Conservation (phyloP, 805 yeast species). For the Ogataea ganodermae region DNA sequence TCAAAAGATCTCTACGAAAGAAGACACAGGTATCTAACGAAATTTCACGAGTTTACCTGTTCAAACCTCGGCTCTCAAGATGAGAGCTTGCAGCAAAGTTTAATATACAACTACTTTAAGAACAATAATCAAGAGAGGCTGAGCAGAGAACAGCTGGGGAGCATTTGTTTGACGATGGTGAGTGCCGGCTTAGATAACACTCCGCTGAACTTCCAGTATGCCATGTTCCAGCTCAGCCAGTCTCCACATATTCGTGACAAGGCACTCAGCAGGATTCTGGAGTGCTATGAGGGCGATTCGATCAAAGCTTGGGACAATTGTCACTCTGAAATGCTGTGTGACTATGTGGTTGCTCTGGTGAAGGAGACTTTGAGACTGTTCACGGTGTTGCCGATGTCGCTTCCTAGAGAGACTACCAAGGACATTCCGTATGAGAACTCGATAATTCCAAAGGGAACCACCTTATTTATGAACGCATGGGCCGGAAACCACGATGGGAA, state of each 20-base stretch:
- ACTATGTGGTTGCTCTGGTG: constrained; percentile 56
- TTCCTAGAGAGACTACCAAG: constrained; percentile 63
- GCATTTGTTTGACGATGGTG: constrained; percentile 72
- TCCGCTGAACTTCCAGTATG: constrained; percentile 60
- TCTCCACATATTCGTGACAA: constrained; percentile 41
- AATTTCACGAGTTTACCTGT: constrained; percentile 36
- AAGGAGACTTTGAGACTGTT: constrained; percentile 63
- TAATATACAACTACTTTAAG: constrained; percentile 31
- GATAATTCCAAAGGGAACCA: constrained; percentile 56
- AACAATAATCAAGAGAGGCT: constrained; percentile 24
- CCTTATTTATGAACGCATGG: constrained; percentile 65
- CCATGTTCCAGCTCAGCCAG: constrained; percentile 59
- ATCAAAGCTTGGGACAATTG: constrained; percentile 29
- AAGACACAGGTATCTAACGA: constrained; percentile 52
- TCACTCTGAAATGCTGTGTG: constrained; percentile 38
- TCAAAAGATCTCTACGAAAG: constrained; percentile 38
- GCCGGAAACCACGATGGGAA: constrained; percentile 66
- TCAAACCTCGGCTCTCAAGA: constrained; percentile 16
- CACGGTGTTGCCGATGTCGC: constrained; percentile 65
- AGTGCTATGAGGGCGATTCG: constrained; percentile 30
- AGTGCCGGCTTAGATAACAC: constrained; percentile 80
- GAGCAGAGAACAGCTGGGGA: constrained; percentile 46
- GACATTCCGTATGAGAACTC: constrained; percentile 43
- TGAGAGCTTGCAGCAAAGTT: constrained; percentile 18
- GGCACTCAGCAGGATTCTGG: constrained; percentile 45